Evolutionary conservation across 2,329 filamentous ascomycete species (phyloP), one percentile per base, ranked within the genome.

Genomic region (Fusarium neocosmosporiellum): DNA sequence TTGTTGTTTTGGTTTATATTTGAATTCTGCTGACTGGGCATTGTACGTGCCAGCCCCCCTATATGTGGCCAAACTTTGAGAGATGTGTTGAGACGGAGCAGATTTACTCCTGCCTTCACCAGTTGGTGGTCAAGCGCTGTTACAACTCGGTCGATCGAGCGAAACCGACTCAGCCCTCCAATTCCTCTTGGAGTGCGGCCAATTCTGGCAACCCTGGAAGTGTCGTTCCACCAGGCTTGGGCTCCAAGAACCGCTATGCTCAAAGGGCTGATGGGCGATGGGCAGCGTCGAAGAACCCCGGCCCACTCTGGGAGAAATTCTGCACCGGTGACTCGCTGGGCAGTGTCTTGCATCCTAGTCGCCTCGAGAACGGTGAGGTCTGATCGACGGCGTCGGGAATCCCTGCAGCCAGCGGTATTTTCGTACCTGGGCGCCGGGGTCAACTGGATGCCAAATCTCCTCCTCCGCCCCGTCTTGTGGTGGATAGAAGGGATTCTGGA

Each of bases 281-380:
- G 59, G 50, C 14, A 50, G 29, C 36, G 58, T 75, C 50, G 31
- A 69, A 63, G 62, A 67, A 72, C 65, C 65, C 59, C 34, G 65
- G 63, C 50, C 73, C 72, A 75, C 73, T 65, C 39, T 55, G 59
- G 65, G 58, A 39, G 48, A 65, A 61, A 65, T 65, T 64, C 60
- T 70, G 71, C 53, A 65, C 54, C 67, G 61, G 58, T 60, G 61
- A 66, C 68, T 65, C 53, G 65, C 63, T 55, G 39, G 36, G 55
- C 33, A 58, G 65, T 72, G 72, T 67, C 72, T 71, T 72, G 70
- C 62, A 73, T 67, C 64, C 66, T 74, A 60, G 65, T 66, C 61
- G 48, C 55, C 61, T 72, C 63, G 64, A 75, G 75, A 73, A 77
- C 63, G 70, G 73, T 73, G 72, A 77, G 75, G 69, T 72, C 63